Percentiles rank a stretch among this genome's conserved stretches.
phyloP scores from a whole-genome alignment of 1,284 basidiomycete genomes.

The Ustilago shanxiensis region DNA sequence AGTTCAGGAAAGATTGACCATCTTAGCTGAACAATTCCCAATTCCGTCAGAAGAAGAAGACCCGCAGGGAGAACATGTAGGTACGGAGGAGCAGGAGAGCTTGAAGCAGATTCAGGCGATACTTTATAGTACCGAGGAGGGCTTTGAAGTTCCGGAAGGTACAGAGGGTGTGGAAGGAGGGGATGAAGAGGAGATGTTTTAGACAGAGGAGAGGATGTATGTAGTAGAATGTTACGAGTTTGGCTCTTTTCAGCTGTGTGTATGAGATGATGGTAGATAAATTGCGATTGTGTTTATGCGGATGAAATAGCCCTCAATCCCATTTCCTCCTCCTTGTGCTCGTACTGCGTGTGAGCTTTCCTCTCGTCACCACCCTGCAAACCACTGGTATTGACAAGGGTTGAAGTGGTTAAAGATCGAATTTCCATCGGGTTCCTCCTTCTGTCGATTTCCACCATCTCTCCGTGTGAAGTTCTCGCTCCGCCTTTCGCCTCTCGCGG shows the following conservation, averaged over 20 bases:
- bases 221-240: no score
- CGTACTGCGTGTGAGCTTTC: no score
- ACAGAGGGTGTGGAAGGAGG: constrained; percentile 26
- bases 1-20: constrained; percentile 73
- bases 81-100: constrained; percentile 75
- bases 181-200: constrained; percentile 49
- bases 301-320: no score
- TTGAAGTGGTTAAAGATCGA: constrained; percentile 13
- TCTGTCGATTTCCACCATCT: no score
- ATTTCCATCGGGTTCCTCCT: constrained; percentile 10
- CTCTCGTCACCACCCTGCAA: no score
- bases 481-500: no score
- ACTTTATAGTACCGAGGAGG: constrained; percentile 86
- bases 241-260: no score
- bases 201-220: no score
- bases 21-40: constrained; percentile 48
- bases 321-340: no score
- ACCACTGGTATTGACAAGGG: not conserved
- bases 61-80: constrained; percentile 9
- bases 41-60: constrained; percentile 21
- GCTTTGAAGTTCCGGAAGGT: constrained; percentile 68
- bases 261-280: no score
- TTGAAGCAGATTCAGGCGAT: constrained; percentile 91
- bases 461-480: no score
- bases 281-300: no score